These are phyloP conservation scores for Paspalum vaginatum DNA, from an alignment of 176 grass and related monocot species.

Conservation along the genomic window DNA sequence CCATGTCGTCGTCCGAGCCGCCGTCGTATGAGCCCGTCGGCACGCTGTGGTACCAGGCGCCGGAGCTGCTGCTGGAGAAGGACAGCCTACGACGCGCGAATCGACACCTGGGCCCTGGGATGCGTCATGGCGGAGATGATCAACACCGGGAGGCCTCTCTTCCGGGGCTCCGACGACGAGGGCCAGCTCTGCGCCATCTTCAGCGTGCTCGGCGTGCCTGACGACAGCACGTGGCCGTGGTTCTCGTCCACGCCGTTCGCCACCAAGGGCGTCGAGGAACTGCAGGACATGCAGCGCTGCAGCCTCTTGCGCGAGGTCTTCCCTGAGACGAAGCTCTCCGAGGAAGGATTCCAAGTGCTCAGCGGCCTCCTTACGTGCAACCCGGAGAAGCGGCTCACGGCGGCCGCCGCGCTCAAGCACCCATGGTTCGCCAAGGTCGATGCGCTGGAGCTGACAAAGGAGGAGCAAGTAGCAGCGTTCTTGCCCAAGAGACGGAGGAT, in stretches of 20 bases:
- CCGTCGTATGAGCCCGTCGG: slow-evolving; percentile 27
- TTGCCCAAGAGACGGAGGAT: too few species aligned
- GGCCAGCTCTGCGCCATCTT: slow-evolving; percentile 16
- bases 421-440: too few species aligned
- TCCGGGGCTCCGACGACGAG: background rate
- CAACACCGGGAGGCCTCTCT: background rate
- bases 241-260: background rate
- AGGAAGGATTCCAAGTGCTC: background rate
- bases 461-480: too few species aligned
- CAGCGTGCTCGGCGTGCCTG: slow-evolving; percentile 3
- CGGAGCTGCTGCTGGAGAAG: slow-evolving; percentile 33
- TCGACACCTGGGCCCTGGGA: background rate
- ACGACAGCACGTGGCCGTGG: background rate
- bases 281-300: background rate
- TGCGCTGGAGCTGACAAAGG: too few species aligned
- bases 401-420: background rate
- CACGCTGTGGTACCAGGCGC: slow-evolving; percentile 36
- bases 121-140: background rate
- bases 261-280: background rate
- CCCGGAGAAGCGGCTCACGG: background rate
- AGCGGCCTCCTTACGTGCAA: background rate
- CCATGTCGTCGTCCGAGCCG: background rate
- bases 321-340: background rate
- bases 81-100: slow-evolving; percentile 23
- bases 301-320: background rate